Percentiles rank a stretch among this genome's conserved stretches.
phyloP scores from a whole-genome alignment of 768 basidiomycete genomes.

The Tulasnella sp. region DNA sequence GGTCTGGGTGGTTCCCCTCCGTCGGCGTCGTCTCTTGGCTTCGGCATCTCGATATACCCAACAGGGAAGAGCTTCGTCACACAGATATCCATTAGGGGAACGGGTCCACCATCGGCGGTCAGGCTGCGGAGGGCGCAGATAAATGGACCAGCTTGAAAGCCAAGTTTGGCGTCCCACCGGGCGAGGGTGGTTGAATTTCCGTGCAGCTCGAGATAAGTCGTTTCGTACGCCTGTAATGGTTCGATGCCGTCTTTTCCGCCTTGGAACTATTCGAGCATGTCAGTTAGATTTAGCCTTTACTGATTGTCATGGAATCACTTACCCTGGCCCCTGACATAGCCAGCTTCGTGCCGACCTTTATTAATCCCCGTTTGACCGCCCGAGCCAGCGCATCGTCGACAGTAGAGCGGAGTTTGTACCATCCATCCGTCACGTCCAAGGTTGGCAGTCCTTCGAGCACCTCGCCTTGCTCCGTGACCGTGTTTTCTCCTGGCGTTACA shows the following conservation, averaged over 20 bases:
- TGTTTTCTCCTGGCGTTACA: slow-evolving; percentile 46
- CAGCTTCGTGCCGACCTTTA: slow-evolving; percentile 80
- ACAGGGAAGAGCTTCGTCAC: slow-evolving; percentile 71
- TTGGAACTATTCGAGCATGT: slow-evolving; percentile 50
- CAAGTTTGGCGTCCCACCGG: slow-evolving; percentile 84
- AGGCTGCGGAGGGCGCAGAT: slow-evolving; percentile 76
- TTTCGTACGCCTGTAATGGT: slow-evolving; percentile 73
- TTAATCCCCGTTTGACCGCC: slow-evolving; percentile 61
- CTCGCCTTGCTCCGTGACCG: slow-evolving; percentile 41
- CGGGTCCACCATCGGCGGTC: slow-evolving; percentile 72
- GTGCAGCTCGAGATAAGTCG: slow-evolving; percentile 59
- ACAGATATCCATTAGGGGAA: slow-evolving; percentile 70
- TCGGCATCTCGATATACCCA: slow-evolving; percentile 67
- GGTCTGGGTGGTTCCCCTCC: slow-evolving; percentile 49
- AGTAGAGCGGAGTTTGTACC: slow-evolving; percentile 81
- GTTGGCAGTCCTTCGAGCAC: slow-evolving; percentile 49
- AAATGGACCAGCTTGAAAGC: slow-evolving; percentile 62
- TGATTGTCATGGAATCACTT: slow-evolving; percentile 34
- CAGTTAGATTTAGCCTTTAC: slow-evolving; percentile 20
- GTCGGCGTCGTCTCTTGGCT: slow-evolving; percentile 35
- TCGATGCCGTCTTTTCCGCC: slow-evolving; percentile 76
- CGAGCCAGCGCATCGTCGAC: slow-evolving; percentile 70
- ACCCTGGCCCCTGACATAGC: slow-evolving; percentile 77
- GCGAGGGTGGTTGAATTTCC: slow-evolving; percentile 86
- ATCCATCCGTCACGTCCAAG: slow-evolving; percentile 94